These are phyloP conservation scores for Teratosphaeria epicoccoides DNA, from an alignment of 2,329 filamentous ascomycete genomes.

Conservation along the genomic window DNA sequence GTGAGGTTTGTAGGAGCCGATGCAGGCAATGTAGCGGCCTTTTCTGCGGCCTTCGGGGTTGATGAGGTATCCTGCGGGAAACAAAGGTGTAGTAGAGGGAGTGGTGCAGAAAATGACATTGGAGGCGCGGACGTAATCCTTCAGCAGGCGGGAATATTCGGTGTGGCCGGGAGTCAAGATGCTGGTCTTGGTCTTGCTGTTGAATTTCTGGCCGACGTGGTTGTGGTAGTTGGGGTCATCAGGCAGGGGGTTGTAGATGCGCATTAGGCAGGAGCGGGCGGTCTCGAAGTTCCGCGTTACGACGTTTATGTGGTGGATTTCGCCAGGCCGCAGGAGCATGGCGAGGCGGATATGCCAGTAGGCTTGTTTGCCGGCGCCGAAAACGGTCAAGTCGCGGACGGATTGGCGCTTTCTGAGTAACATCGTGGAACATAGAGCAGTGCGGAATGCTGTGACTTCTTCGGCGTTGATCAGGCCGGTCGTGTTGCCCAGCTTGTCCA, in stretches of 20 bases:
- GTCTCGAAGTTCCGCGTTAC: slow-evolving; percentile 63
- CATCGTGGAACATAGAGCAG: slow-evolving; percentile 52
- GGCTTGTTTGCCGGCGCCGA: slow-evolving; percentile 80
- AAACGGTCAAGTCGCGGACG: slow-evolving; percentile 69
- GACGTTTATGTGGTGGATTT: slow-evolving; percentile 71
- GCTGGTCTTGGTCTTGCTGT: slow-evolving; percentile 49
- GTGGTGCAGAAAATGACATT: slow-evolving; percentile 88
- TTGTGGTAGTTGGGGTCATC: slow-evolving; percentile 26
- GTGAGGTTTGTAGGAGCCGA: slow-evolving; percentile 58
- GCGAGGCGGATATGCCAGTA: slow-evolving; percentile 90
- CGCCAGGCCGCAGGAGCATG: slow-evolving; percentile 56
- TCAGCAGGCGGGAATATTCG: slow-evolving; percentile 56
- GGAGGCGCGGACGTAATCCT: slow-evolving; percentile 58
- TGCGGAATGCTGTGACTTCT: slow-evolving; percentile 60
- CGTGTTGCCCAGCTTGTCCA: slow-evolving; percentile 47
- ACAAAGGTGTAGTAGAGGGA: slow-evolving; percentile 62
- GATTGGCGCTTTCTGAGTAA: slow-evolving; percentile 53
- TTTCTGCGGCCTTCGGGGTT: slow-evolving; percentile 58
- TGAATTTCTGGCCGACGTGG: slow-evolving; percentile 27
- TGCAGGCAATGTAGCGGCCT: slow-evolving; percentile 59
- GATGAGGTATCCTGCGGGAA: slow-evolving; percentile 63
- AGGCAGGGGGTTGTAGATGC: slow-evolving; percentile 41
- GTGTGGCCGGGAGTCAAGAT: slow-evolving; percentile 60
- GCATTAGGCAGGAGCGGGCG: slow-evolving; percentile 42
- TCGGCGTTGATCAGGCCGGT: slow-evolving; percentile 56